Conservation (phyloP, 176 grass and related monocot genomes). For the Triticum dicoccoides region DNA sequence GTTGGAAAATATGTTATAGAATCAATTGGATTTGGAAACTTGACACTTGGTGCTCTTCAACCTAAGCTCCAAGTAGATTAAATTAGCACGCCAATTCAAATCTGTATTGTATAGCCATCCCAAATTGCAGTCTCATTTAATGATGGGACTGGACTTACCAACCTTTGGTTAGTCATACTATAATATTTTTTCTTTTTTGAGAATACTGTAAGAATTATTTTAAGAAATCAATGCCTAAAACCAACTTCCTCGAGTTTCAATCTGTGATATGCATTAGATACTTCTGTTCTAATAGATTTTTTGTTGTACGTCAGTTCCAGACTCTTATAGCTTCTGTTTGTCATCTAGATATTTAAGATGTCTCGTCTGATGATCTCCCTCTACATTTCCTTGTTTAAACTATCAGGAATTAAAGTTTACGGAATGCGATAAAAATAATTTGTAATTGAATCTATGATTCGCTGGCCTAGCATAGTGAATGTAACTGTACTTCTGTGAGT, state of each 20-base stretch:
- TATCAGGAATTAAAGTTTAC: too few species aligned
- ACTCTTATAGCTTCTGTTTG: not conserved
- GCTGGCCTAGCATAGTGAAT: too few species aligned
- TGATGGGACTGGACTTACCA: not conserved
- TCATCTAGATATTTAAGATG: not conserved
- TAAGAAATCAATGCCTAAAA: not conserved
- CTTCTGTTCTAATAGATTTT: not conserved
- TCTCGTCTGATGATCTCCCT: not conserved
- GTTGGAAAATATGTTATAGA: constrained; percentile 73
- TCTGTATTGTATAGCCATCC: not conserved
- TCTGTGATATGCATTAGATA: not conserved
- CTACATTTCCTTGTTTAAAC: not conserved
- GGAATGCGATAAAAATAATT: too few species aligned
- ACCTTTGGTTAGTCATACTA: not conserved
- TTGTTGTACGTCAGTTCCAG: not conserved
- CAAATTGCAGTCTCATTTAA: not conserved
- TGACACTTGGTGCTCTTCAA: constrained; percentile 76
- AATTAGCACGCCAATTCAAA: not conserved
- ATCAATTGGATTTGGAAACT: constrained; percentile 70
- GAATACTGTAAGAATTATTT: not conserved
- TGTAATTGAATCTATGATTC: too few species aligned
- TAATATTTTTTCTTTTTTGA: too few species aligned
- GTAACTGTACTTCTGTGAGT: too few species aligned
- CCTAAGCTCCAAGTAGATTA: constrained; percentile 55
- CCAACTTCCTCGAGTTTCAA: not conserved